Evolutionary conservation across 768 basidiomycete genomes (phyloP), one percentile per base, ranked within the genome.

Genomic region (Sistotremastrum niveocremeum): DNA sequence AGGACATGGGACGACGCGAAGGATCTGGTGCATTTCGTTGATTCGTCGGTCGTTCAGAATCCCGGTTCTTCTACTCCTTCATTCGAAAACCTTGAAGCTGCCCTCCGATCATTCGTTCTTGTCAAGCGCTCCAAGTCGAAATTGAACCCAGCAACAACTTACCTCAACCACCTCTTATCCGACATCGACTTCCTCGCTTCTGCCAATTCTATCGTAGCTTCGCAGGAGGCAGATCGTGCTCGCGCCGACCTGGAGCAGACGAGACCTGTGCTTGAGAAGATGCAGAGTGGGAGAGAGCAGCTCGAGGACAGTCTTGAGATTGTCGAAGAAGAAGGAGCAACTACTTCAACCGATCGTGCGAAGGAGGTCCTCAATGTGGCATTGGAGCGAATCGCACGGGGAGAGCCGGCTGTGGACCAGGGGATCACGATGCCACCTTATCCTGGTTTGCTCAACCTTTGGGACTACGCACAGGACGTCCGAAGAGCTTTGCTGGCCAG

Each of bases 21-120:
- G 39, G 88, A 98, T 60, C 78, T 99, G 37, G 93, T 99, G 3
- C 95, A 99, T 64, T 99, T 98, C 61, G 95, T 99, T 56, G 95
- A 99, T 60, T 94, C 91, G 5, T 79, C 81, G 9, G 65, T 74
- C 0, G 82, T 81, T 12, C 72, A 82, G 37, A 74, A 77, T 46
- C 76, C 76, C n/a, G 76, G 69, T 60, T 69, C 73, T 12, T 74
- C 71, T 47, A 79, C 76, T 51, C 72, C 74, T 4, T 67, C 86
- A 1, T 97, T 98, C 56, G 81, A 82, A 47, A 79, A 86, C 57
- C 81, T 99, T 50, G 93, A 98, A 62, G 78, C 82, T 7, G 77
- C 85, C 0, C 69, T 99, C 34, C 80, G 94, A 11, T 90, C 88
- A 0, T 99, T 99, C 61, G 91, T 99, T 7, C 80, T 98, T 51